Percentiles rank a stretch among this genome's conserved stretches.
phyloP scores from a whole-genome alignment of 1,284 basidiomycete genomes.

The Tylopilus sp. region DNA sequence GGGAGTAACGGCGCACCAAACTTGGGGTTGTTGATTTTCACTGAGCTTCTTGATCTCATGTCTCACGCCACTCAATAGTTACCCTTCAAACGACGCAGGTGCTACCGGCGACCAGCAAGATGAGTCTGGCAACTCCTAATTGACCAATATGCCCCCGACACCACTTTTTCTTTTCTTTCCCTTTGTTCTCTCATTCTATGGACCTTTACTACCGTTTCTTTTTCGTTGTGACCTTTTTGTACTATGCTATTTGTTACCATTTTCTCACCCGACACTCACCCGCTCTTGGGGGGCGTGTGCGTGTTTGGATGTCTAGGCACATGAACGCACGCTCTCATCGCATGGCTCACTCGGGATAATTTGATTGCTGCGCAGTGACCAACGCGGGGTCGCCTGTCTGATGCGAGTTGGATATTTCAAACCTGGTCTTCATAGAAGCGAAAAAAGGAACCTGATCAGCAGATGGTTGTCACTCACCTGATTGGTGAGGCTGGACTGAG shows the following conservation, averaged over 20 bases:
- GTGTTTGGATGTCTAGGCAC: slow-evolving; percentile 16
- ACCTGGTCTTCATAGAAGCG: slow-evolving; percentile 7
- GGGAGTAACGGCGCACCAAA: slow-evolving; percentile 3
- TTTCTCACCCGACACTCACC: neutral
- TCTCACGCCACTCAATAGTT: slow-evolving; percentile 22
- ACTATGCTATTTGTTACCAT: slow-evolving; percentile 1
- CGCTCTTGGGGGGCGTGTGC: slow-evolving; percentile 2
- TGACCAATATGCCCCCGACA: neutral
- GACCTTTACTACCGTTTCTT: slow-evolving; percentile 1
- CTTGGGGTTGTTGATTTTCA: slow-evolving; percentile 19
- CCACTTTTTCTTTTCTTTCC: neutral
- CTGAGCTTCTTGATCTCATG: slow-evolving; percentile 3
- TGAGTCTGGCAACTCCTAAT: slow-evolving; percentile 13
- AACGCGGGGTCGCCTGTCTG: slow-evolving; percentile 14
- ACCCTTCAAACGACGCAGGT: neutral
- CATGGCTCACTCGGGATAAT: slow-evolving; percentile 18
- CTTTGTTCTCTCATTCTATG: slow-evolving; percentile 3
- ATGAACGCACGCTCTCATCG: slow-evolving; percentile 24
- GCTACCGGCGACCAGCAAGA: slow-evolving; percentile 5
- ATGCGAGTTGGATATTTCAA: slow-evolving; percentile 17
- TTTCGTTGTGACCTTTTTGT: slow-evolving; percentile 3
- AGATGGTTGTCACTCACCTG: slow-evolving; percentile 12
- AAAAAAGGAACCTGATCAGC: slow-evolving; percentile 15
- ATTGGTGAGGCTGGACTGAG: slow-evolving; percentile 20
- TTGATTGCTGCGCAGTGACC: slow-evolving; percentile 11